These are phyloP conservation scores for Vitis hybrid DNA, from an alignment of 177 flowering plant genomes.

Conservation along the genomic window DNA sequence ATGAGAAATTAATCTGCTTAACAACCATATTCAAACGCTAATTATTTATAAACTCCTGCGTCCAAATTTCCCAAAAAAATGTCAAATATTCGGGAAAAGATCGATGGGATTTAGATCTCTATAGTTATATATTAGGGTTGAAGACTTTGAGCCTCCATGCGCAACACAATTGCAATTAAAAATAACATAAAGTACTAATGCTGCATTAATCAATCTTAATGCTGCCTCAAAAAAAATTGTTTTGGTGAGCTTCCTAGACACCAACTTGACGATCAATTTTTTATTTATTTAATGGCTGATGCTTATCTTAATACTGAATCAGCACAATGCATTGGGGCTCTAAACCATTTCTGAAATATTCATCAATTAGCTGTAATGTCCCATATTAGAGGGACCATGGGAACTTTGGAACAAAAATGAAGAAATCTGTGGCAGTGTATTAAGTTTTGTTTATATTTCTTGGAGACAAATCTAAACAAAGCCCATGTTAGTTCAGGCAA, in stretches of 20 bases:
- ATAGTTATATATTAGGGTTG: too few relatives aligned
- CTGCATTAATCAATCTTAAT: too few relatives aligned
- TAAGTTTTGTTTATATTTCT: constrained; percentile 4
- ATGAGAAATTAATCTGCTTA: too few relatives aligned
- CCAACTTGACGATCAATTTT: background rate
- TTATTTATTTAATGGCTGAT: background rate
- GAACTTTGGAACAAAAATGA: background rate
- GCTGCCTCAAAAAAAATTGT: background rate
- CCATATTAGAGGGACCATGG: background rate
- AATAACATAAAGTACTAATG: too few relatives aligned
- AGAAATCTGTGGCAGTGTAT: constrained; percentile 3
- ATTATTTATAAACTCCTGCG: too few relatives aligned
- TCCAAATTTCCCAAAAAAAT: too few relatives aligned
- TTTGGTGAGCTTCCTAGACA: constrained; percentile 14
- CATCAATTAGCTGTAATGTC: constrained; percentile 25
- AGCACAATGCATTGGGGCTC: background rate
- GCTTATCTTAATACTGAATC: background rate
- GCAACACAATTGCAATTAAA: too few relatives aligned
- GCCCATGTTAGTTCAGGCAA: constrained; percentile 19
- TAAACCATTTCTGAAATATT: constrained; percentile 16
- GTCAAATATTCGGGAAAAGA: too few relatives aligned
- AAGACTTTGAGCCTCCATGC: too few relatives aligned
- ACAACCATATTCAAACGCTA: too few relatives aligned
- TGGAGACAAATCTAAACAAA: constrained; percentile 13
- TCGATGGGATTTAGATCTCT: too few relatives aligned